Evolutionary conservation across 495 filamentous ascomycete species (phyloP), one percentile per base, ranked within the genome.

Genomic region (Umbilicaria muhlenbergii): DNA sequence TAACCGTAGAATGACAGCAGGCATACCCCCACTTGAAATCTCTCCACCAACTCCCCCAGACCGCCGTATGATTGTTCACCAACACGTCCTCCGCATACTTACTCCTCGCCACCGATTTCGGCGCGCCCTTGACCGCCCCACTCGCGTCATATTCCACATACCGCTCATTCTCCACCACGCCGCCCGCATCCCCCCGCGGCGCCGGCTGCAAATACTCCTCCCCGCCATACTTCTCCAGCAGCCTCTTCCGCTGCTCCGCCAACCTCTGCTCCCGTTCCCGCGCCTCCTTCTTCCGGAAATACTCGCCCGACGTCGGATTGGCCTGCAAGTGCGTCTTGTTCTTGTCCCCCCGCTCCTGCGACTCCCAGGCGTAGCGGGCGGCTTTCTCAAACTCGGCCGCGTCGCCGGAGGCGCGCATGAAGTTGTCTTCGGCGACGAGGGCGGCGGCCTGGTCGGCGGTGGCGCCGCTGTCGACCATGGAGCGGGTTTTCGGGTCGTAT

Each of bases 41-140:
- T 35, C 74, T 71, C 91, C 91, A 98, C 91, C 91, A 98, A 55
- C 86, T 94, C 32, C 91, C 91, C 84, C 88, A 98, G 1, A 94
- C 85, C 0, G 81, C 76, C 16, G 77, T 85, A 58, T 98, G 91
- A 53, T 98, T 98, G 64, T 93, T 89, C 59, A 75, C 67, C 48
- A 85, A 64, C 4, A 94, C 69, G 51, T 98, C 86, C 52, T 98
- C 91, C 1, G 77, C 60, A 52, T 96, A 96, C 55, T 95, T 95
- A 15, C 82, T 89, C 58, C 81, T 91, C 16, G 77, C 76, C 17
- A 68, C 70, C 32, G 69, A 71, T 61, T 79, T 83, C 8, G 79
- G 78, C n/a, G 75, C 78, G 21, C 89, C 89, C 64, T 95, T 96
- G 66, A 96, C 79, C 13, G 76, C 66, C 13, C 91, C 91, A 1